Base-by-base conservation (phyloP, 2,329 filamentous ascomycete genomes). In the Juglanconis oblonga region DNA sequence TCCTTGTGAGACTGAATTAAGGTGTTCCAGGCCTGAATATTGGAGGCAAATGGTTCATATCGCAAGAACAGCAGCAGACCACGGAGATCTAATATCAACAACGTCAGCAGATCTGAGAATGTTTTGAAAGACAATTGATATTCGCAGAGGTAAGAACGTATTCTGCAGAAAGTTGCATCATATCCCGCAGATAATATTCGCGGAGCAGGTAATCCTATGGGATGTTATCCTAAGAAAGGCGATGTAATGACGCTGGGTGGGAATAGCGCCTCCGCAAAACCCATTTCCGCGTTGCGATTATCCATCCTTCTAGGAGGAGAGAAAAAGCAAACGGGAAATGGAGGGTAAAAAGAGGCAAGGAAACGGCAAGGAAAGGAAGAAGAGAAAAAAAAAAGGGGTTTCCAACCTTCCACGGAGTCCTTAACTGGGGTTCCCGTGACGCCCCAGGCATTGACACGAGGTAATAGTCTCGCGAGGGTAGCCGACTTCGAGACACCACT, bases 361-460 rank as follows among this genome's bases (percentile, higher is more conserved):
- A 38, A 7, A 13, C n/a, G 11, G 40, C n/a, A 48, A 24, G n/a
- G 9, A 29, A n/a, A 48, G 14, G 44, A 8, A 48, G 4, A 7
- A 13, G 17, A 24, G 44, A 8, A 17, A 6, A 48, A 17, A 10
- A n/a, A n/a, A n/a, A n/a, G 24, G 24, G 24, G 24, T 2, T 24
- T 24, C 24, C 24, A 24, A 48, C 45, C 45, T 9, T 52, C 52
- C 11, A 64, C 64, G 32, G 68, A 84, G 65, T 92, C 91, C 65
- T 90, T 89, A 42, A 98, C 82, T 0, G 95, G 95, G 0, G 95
- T 99, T 47, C 92, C 95, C 0, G 92, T 94, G 45, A 99, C 87
- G 13, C 89, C 92, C 95, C 95, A 98, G 2, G 92, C 88, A 74
- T 97, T 93, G 64, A 90, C 76, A 33, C 95, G 84, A 49, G 94